phyloP scores from a whole-genome alignment of 1,284 basidiomycete species.

The Acaromyces ingoldii region DNA sequence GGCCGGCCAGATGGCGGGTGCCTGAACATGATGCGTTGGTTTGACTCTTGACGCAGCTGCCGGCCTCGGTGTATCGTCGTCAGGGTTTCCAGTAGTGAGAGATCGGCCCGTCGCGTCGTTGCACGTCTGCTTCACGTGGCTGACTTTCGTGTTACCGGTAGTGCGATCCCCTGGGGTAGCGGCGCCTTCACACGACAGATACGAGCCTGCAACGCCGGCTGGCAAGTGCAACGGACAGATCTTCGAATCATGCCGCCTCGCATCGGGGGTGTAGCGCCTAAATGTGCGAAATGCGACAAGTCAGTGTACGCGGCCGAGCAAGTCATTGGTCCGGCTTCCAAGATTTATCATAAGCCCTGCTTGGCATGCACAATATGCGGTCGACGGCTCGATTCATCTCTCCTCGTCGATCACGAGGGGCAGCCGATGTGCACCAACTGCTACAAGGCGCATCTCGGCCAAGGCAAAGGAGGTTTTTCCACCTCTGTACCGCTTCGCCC shows the following conservation, averaged over 20 bases:
- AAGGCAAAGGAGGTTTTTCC: conserved; percentile 46
- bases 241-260: conserved; percentile 28
- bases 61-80: no score
- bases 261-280: conserved; percentile 40
- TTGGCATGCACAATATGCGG: conserved; percentile 47
- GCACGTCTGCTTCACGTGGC: no score
- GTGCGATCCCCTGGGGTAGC: no score
- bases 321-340: conserved; percentile 45
- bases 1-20: conserved; percentile 2
- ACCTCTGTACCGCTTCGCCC: conserved; percentile 42
- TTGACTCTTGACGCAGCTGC: no score
- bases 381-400: conserved; percentile 45
- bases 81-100: no score
- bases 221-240: no score
- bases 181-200: no score
- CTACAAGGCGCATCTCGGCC: conserved; percentile 45
- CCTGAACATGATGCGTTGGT: background rate
- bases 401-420: conserved; percentile 48
- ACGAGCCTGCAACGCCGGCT: no score
- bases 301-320: conserved; percentile 49
- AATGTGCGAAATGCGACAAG: conserved; percentile 45
- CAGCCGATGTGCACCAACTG: conserved; percentile 50
- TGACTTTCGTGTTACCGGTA: no score
- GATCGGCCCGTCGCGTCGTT: no score
- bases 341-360: conserved; percentile 48